Conservation (phyloP, 1,284 basidiomycete genomes). For the Sparassis latifolia region DNA sequence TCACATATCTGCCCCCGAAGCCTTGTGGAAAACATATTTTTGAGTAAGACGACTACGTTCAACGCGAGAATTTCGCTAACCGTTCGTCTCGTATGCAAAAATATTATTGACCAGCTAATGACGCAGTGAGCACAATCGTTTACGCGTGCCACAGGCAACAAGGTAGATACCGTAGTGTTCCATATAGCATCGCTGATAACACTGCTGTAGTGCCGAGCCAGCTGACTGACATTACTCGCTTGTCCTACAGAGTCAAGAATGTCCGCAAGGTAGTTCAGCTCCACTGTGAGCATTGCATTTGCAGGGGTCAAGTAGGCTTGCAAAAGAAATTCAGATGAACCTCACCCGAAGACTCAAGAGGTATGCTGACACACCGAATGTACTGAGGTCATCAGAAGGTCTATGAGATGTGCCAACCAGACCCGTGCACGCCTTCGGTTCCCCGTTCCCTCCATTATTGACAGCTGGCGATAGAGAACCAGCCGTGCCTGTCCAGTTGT, state of each 20-base stretch:
- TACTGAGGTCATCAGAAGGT: slow-evolving; percentile 68
- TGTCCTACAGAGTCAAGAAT: slow-evolving; percentile 49
- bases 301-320: slow-evolving; percentile 69
- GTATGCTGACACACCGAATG: slow-evolving; percentile 42
- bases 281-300: slow-evolving; percentile 76
- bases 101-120: slow-evolving; percentile 51
- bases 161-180: slow-evolving; percentile 47
- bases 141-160: not conserved
- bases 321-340: not conserved
- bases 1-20: slow-evolving; percentile 63
- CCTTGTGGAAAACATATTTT: slow-evolving; percentile 26
- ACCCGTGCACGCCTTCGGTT: slow-evolving; percentile 58
- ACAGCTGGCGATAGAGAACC: slow-evolving; percentile 61
- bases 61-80: slow-evolving; percentile 22
- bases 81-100: slow-evolving; percentile 76
- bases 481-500: slow-evolving; percentile 70
- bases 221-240: slow-evolving; percentile 42
- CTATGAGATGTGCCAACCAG: slow-evolving; percentile 70
- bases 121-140: not conserved
- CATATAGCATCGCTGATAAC: slow-evolving; percentile 58
- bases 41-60: no score
- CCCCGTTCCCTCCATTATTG: slow-evolving; percentile 58
- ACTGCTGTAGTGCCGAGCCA: slow-evolving; percentile 54
- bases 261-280: slow-evolving; percentile 52
- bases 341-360: not conserved